Percentiles rank a stretch among this genome's conserved stretches.
Conservation (phyloP, 225 moss, liverwort and hornwort genomes). For the Anthoceros angustus region DNA sequence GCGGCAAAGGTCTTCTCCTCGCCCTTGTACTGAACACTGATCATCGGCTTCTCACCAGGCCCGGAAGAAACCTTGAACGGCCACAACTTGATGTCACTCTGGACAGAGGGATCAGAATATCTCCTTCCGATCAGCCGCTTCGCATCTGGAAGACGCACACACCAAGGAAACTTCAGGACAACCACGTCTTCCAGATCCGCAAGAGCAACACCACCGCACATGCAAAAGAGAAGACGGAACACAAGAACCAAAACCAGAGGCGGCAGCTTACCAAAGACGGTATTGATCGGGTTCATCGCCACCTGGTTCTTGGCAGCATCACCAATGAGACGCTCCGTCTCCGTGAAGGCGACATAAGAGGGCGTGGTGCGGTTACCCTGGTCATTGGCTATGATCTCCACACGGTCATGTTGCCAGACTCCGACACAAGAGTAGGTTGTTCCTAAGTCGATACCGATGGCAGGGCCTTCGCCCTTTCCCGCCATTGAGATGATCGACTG, state of each 20-base stretch:
- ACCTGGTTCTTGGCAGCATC: constrained; percentile 1
- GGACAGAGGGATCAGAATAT: neutral
- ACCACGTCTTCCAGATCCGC: neutral
- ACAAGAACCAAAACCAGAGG: no score
- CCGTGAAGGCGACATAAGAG: neutral
- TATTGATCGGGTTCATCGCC: constrained; percentile 1
- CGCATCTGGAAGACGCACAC: neutral
- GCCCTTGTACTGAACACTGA: neutral
- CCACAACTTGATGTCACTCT: neutral
- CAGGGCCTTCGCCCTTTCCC: neutral
- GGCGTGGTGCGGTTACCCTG: neutral
- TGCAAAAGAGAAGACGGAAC: no score
- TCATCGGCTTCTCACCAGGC: constrained; percentile 4
- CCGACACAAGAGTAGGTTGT: neutral
- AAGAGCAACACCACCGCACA: no score
- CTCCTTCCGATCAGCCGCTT: neutral
- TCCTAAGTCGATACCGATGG: constrained; percentile 1
- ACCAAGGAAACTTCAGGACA: neutral
- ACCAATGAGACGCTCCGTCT: neutral
- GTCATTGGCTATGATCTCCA: constrained; percentile 1
- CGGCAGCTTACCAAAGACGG: neutral
- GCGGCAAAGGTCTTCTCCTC: constrained; percentile 1
- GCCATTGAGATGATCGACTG: neutral
- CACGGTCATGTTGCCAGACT: neutral
- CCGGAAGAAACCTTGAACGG: neutral